Conservation (phyloP, 2,329 filamentous ascomycete genomes). For the Microsporum audouinii region DNA sequence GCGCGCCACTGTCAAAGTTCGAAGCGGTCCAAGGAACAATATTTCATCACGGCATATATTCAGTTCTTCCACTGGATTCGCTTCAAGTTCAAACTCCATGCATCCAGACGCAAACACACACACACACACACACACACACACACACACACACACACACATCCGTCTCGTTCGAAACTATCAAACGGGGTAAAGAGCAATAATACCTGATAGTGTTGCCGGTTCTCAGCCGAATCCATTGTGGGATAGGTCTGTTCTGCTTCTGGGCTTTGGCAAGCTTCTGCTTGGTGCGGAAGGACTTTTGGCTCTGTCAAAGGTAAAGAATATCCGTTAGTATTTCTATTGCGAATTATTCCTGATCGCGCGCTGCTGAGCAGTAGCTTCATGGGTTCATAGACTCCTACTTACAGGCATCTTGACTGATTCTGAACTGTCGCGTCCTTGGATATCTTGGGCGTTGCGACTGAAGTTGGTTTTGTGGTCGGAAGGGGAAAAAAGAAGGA, state of each 20-base stretch:
- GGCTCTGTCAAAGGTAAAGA: conserved; percentile 53
- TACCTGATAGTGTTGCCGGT: conserved; percentile 99
- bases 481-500: conserved; percentile 22
- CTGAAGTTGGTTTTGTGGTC: conserved; percentile 14
- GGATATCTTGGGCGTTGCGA: conserved; percentile 11
- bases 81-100: background rate
- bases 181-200: conserved; percentile 29
- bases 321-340: background rate
- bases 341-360: too few relatives aligned
- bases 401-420: conserved; percentile 47
- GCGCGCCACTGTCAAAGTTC: too few relatives aligned
- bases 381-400: conserved; percentile 10
- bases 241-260: conserved; percentile 99
- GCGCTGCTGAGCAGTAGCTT: too few relatives aligned
- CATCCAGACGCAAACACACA: background rate
- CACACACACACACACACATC: background rate
- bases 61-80: background rate
- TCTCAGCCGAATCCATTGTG: conserved; percentile 98
- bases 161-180: background rate
- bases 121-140: background rate
- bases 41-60: background rate
- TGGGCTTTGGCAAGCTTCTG: conserved; percentile 99
- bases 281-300: conserved; percentile 99
- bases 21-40: background rate
- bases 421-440: conserved; percentile 18